Conservation (phyloP, 2,329 filamentous ascomycete genomes). For the Sporothrix euskadiensis region DNA sequence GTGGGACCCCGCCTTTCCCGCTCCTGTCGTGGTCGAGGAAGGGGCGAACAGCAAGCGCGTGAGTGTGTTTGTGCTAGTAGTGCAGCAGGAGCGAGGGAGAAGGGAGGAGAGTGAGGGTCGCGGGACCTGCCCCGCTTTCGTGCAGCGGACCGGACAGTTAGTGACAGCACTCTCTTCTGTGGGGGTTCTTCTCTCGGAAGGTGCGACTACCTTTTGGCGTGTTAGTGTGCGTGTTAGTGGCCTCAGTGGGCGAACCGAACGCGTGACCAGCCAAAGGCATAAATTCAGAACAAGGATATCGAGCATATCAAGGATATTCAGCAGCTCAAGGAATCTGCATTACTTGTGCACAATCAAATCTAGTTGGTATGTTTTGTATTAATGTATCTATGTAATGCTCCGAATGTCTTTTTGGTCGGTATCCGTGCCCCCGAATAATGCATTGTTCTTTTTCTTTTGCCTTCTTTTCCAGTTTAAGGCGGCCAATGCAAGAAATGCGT, state of each 20-base stretch:
- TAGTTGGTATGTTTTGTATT: neutral
- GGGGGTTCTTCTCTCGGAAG: neutral
- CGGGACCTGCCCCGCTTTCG: constrained; percentile 15
- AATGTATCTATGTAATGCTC: constrained; percentile 7
- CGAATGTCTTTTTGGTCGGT: neutral
- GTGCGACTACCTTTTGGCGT: neutral
- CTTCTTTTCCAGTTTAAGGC: neutral
- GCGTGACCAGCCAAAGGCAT: neutral
- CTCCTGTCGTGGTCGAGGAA: constrained; percentile 17
- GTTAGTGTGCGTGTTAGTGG: neutral
- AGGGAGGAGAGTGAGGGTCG: neutral
- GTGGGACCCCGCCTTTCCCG: constrained; percentile 19
- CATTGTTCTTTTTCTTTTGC: neutral
- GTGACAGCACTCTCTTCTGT: constrained; percentile 6
- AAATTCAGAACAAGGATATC: too few relatives aligned
- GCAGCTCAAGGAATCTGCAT: neutral
- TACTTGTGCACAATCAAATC: too few relatives aligned
- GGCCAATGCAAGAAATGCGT: neutral
- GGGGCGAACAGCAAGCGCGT: constrained; percentile 14
- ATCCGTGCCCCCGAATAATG: constrained; percentile 3
- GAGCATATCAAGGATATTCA: neutral
- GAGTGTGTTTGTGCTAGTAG: neutral
- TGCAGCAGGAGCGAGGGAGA: neutral
- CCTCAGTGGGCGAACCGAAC: neutral
- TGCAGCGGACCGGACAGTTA: constrained; percentile 15